These are phyloP conservation scores for Phytopythium aichiense DNA, from an alignment of 352 stramenopile genomes.

Conservation along the genomic window DNA sequence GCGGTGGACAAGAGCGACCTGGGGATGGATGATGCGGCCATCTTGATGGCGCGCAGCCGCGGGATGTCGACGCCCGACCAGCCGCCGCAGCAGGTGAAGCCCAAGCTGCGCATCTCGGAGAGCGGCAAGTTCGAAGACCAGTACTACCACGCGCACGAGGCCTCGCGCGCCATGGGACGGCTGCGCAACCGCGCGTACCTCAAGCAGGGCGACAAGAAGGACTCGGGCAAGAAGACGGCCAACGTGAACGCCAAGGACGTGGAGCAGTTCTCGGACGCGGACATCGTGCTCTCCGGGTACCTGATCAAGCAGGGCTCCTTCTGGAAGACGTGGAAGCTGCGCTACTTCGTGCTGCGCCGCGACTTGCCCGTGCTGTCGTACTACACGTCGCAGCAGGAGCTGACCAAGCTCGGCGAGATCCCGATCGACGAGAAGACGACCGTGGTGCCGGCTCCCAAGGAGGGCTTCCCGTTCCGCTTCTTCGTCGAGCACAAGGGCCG, in stretches of 20 bases:
- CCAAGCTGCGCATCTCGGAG: conserved; percentile 73
- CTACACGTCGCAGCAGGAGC: conserved; percentile 70
- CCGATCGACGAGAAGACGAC: conserved; percentile 58
- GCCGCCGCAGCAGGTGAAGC: conserved; percentile 30
- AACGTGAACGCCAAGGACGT: conserved; percentile 75
- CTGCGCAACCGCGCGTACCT: conserved; percentile 73
- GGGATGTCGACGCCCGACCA: conserved; percentile 2
- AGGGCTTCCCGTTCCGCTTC: conserved; percentile 61
- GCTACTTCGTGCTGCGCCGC: conserved; percentile 81
- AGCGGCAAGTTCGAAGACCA: conserved; percentile 84
- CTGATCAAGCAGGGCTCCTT: conserved; percentile 85
- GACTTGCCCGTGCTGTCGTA: conserved; percentile 76
- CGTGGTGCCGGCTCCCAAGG: conserved; percentile 40
- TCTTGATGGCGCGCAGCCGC: conserved; percentile 6
- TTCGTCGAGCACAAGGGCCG: conserved; percentile 60
- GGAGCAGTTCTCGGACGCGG: conserved; percentile 82
- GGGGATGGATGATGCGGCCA: conserved; percentile 7
- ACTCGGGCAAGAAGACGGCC: conserved; percentile 41
- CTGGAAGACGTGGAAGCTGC: conserved; percentile 81
- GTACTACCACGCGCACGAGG: conserved; percentile 81
- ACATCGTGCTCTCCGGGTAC: conserved; percentile 78
- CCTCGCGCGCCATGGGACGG: conserved; percentile 72
- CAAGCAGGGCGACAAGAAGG: conserved; percentile 37
- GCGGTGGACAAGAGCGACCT: background rate
- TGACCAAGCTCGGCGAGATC: conserved; percentile 82